phyloP scores from a whole-genome alignment of 495 filamentous ascomycete species.

The Annulohypoxylon moriforme region DNA sequence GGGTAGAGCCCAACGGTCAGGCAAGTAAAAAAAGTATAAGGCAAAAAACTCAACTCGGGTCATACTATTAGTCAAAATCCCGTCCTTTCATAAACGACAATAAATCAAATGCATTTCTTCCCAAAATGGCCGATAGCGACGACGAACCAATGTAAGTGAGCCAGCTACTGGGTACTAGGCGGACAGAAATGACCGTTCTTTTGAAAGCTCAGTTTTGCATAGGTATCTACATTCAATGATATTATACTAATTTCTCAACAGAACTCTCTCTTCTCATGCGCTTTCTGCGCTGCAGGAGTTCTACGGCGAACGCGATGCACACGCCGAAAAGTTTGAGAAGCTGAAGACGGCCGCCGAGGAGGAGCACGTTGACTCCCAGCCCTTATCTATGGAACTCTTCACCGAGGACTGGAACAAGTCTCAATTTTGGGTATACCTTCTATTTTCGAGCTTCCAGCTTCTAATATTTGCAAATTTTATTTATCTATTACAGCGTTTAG shows the following conservation, averaged over 20 bases:
- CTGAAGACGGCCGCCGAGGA: conserved; percentile 61
- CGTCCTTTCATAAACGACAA: not conserved
- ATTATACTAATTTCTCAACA: conserved; percentile 38
- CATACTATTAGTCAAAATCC: not conserved
- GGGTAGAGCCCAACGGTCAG: not conserved
- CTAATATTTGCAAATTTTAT: not conserved
- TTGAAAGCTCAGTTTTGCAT: too few relatives aligned
- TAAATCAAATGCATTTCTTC: not conserved
- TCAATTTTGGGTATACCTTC: conserved; percentile 75
- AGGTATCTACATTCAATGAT: not conserved
- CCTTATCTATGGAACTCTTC: conserved; percentile 76
- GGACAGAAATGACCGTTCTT: too few relatives aligned
- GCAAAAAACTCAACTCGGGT: conserved; percentile 1
- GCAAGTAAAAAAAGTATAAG: not conserved
- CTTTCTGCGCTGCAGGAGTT: conserved; percentile 75
- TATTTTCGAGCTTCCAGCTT: not conserved
- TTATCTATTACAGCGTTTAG: not conserved
- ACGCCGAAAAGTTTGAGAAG: conserved; percentile 72
- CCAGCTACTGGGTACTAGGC: too few relatives aligned
- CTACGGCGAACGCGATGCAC: conserved; percentile 72
- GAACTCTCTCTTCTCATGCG: conserved; percentile 68
- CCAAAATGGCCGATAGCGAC: conserved; percentile 52
- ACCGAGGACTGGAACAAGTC: conserved; percentile 83
- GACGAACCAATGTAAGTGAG: conserved; percentile 56
- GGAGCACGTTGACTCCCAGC: conserved; percentile 46